Conservation (phyloP, 805 yeast genomes). For the Candida insectorum region DNA sequence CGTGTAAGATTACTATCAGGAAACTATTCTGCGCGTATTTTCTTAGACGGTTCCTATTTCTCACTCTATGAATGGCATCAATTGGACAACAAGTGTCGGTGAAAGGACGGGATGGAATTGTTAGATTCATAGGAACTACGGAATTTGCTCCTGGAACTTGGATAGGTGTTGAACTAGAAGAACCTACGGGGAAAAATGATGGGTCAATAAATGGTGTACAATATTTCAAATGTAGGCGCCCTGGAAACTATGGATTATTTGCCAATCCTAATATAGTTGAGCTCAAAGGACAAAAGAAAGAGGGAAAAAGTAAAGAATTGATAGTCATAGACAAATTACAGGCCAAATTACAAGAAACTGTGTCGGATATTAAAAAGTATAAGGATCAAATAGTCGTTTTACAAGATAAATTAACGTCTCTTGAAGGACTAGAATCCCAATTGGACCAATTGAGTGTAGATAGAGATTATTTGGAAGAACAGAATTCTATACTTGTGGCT, state of each 20-base stretch:
- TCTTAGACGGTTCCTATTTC: background rate
- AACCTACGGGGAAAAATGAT: slow-evolving; percentile 44
- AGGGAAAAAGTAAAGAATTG: slow-evolving; percentile 1
- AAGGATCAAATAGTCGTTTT: slow-evolving; percentile 16
- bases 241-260: slow-evolving; percentile 45
- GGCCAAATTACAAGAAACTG: slow-evolving; percentile 36
- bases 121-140: slow-evolving; percentile 51
- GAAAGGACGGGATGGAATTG: slow-evolving; percentile 40
- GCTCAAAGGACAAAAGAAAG: background rate
- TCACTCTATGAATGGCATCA: background rate
- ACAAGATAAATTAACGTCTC: slow-evolving; percentile 10
- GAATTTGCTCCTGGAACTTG: slow-evolving; percentile 57
- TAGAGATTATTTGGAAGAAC: slow-evolving; percentile 37
- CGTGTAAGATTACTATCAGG: background rate
- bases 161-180: slow-evolving; percentile 47
- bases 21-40: slow-evolving; percentile 3
- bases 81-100: slow-evolving; percentile 23
- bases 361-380: slow-evolving; percentile 21
- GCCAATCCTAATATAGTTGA: slow-evolving; percentile 21
- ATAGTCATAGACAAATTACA: slow-evolving; percentile 39
- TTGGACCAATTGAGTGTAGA: slow-evolving; percentile 40
- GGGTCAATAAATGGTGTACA: slow-evolving; percentile 43
- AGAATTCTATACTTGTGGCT: slow-evolving; percentile 24
- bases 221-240: slow-evolving; percentile 38
- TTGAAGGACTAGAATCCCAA: slow-evolving; percentile 5